phyloP scores from a whole-genome alignment of 2,329 filamentous ascomycete species.

The Drechmeria coniospora region DNA sequence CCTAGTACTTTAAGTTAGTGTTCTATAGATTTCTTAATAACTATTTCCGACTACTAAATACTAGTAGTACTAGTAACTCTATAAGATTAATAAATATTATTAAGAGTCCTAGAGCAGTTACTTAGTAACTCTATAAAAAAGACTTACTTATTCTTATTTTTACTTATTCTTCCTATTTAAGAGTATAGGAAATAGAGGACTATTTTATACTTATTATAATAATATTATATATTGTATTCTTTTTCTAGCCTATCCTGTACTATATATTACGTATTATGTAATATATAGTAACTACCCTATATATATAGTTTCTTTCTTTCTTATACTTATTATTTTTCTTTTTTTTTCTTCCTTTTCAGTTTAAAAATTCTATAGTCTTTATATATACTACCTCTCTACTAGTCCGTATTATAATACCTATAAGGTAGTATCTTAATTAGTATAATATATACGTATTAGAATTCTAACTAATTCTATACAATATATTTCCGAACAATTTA shows the following conservation, averaged over 20 bases:
- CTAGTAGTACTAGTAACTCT: too few relatives aligned
- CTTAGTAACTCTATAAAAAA: too few relatives aligned
- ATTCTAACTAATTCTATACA: too few relatives aligned
- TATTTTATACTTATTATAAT: background rate
- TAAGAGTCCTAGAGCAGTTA: too few relatives aligned
- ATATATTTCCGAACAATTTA: background rate
- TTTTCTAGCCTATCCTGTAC: background rate
- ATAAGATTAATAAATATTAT: too few relatives aligned
- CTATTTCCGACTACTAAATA: too few relatives aligned
- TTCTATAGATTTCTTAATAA: too few relatives aligned
- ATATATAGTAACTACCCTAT: background rate
- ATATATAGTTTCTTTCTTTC: background rate
- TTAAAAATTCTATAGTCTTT: background rate
- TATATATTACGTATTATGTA: background rate
- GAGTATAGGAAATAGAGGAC: background rate
- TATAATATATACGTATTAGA: background rate
- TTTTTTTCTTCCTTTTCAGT: background rate
- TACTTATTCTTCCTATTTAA: background rate
- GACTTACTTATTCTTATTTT: background rate
- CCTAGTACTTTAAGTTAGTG: too few relatives aligned
- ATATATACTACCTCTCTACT: background rate
- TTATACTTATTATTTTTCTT: background rate
- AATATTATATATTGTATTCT: conserved; percentile 1
- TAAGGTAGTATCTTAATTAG: background rate
- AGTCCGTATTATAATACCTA: background rate